Evolutionary conservation across 176 grass and related monocot species (phyloP), one percentile per base, ranked within the genome.

Genomic region (Cenchrus fungigraminus): DNA sequence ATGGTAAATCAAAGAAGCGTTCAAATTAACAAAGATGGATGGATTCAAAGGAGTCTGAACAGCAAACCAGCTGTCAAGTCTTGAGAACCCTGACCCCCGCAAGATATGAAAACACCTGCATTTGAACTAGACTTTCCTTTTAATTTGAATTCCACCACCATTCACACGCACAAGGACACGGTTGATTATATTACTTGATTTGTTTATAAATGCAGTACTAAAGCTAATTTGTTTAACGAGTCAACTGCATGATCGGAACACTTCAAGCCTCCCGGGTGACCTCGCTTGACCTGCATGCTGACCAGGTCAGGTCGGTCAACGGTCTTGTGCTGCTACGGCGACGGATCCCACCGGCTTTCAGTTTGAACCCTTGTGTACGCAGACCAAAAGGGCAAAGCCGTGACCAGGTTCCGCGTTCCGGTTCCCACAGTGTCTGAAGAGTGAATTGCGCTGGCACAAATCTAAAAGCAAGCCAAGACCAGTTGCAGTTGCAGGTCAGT

Each of bases 61-160:
- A 28, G n/a, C 3, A 2, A 44, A 9, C 14, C 9, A 31, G 50
- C 4, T 34, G 16, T 16, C 20, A 16, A 12, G 42, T 69, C 52
- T 69, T 77, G 22, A n/a, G 52, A 49, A 50, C 12, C 59, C 40
- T 71, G 20, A 68, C 25, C 54, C n/a, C 22, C 13, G 25, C 25
- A 34, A 57, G 37, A 6, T 71, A 59, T 28, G 79, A 56, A 14
- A 66, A 45, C 61, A 84, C 51, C 57, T 83, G 28, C 70, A 83
- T 52, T 44, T 83, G 70, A 74, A 74, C 47, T 10, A 12, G 45
- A 52, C 58, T 44, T 22, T 0, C 5, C 0, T 4, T 46, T 46
- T 6, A 44, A 44, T 46, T 46, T 46, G 44, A 46, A 46, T 42
- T 74, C 56, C 20, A 34, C n/a, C 25, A 25, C 63, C 3, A 20